These are phyloP conservation scores for Sclerotinia borealis DNA, from an alignment of 2,329 filamentous ascomycete species.

Conservation along the genomic window DNA sequence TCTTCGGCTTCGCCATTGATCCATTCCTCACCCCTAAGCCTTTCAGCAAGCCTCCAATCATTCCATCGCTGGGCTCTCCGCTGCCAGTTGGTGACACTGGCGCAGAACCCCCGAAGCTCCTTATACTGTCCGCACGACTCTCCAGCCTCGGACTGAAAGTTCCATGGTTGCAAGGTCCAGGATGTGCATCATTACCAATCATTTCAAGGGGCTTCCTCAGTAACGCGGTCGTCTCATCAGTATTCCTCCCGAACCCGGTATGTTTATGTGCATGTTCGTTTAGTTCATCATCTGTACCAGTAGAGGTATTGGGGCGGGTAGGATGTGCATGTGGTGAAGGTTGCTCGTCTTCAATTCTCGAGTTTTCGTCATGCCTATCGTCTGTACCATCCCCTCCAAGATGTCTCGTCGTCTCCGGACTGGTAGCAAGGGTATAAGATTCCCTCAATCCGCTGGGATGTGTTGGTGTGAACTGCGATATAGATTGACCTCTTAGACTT, in stretches of 20 bases:
- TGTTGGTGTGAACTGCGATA: constrained; percentile 18
- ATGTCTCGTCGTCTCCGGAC: constrained; percentile 15
- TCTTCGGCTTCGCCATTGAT: constrained; percentile 40
- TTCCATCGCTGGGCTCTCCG: constrained; percentile 18
- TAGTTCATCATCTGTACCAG: constrained; percentile 14
- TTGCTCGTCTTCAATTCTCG: neutral
- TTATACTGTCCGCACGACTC: constrained; percentile 26
- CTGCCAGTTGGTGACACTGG: constrained; percentile 13
- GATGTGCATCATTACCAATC: constrained; percentile 22
- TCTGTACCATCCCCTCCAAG: constrained; percentile 20
- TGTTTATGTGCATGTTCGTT: constrained; percentile 12
- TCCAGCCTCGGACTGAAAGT: constrained; percentile 66
- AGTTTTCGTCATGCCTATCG: neutral
- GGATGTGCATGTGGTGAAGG: constrained; percentile 22
- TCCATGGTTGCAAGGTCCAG: constrained; percentile 59
- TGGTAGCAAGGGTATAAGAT: constrained; percentile 24
- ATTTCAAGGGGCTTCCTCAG: constrained; percentile 37
- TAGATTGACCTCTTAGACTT: constrained; percentile 4
- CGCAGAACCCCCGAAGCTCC: constrained; percentile 23
- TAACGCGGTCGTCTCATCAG: constrained; percentile 48
- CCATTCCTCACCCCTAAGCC: constrained; percentile 23
- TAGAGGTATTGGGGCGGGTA: constrained; percentile 17
- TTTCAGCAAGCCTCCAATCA: constrained; percentile 23
- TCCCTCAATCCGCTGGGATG: constrained; percentile 29
- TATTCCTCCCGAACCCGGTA: constrained; percentile 13